phyloP scores from a whole-genome alignment of 2,329 filamentous ascomycete genomes.

The Zymoseptoria crescenta region DNA sequence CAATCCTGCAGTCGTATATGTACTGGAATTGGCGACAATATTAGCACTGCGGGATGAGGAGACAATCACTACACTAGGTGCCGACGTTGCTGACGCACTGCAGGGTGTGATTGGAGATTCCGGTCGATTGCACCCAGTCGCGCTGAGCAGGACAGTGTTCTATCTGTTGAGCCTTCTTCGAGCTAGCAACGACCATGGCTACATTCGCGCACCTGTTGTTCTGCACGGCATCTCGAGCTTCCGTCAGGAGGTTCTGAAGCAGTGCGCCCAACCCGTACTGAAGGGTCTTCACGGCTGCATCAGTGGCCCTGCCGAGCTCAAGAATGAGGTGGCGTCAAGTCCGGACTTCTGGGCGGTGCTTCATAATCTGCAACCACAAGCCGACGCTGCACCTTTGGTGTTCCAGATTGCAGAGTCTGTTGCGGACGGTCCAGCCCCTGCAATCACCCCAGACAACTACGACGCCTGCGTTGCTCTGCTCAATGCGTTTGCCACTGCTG shows the following conservation, averaged over 20 bases:
- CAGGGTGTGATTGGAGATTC: conserved; percentile 75
- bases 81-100: conserved; percentile 70
- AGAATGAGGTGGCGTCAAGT: conserved; percentile 89
- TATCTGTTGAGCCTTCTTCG: conserved; percentile 78
- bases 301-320: conserved; percentile 64
- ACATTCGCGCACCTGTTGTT: conserved; percentile 83
- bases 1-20: conserved; percentile 77
- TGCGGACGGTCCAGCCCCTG: conserved; percentile 63
- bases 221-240: conserved; percentile 88
- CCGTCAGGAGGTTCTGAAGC: conserved; percentile 66
- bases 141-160: conserved; percentile 74
- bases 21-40: conserved; percentile 84
- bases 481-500: conserved; percentile 82
- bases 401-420: conserved; percentile 82
- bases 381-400: conserved; percentile 65
- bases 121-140: conserved; percentile 69
- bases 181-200: conserved; percentile 82
- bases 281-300: conserved; percentile 76
- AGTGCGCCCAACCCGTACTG: conserved; percentile 66
- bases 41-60: conserved; percentile 68
- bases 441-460: conserved; percentile 92
- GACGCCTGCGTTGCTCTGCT: conserved; percentile 76
- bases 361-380: conserved; percentile 54
- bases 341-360: conserved; percentile 96
- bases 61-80: conserved; percentile 65